phyloP scores from a whole-genome alignment of 139 green algal species.

The Limnomonas spitsbergensis region DNA sequence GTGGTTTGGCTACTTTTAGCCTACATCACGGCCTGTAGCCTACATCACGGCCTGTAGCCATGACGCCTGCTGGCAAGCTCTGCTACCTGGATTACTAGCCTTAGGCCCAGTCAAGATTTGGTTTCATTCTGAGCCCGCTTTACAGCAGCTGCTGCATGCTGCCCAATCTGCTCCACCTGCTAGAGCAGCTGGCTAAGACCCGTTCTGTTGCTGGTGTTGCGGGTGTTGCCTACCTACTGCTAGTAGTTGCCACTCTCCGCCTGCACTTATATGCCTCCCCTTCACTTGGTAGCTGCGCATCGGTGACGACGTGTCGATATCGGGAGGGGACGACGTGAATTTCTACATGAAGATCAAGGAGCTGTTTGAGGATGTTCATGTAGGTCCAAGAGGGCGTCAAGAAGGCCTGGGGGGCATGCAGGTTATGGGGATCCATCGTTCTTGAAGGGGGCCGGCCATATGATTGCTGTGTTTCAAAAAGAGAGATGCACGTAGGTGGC shows the following conservation, averaged over 20 bases:
- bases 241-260: background rate
- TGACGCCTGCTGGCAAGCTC: too few relatives aligned
- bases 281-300: background rate
- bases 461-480: too few relatives aligned
- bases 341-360: slow-evolving; percentile 9
- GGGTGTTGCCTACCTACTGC: too few relatives aligned
- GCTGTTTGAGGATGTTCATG: slow-evolving; percentile 9
- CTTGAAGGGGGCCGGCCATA: too few relatives aligned
- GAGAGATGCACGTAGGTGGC: too few relatives aligned
- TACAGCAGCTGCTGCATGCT: background rate
- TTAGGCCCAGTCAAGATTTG: slow-evolving; percentile 2
- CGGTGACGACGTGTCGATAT: background rate
- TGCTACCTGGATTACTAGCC: too few relatives aligned
- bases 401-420: background rate
- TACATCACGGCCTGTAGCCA: too few relatives aligned
- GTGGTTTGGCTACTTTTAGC: too few relatives aligned
- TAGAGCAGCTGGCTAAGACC: background rate
- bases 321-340: slow-evolving; percentile 4
- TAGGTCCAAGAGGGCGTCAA: background rate
- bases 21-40: too few relatives aligned
- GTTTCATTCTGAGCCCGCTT: background rate
- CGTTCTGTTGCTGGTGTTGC: background rate
- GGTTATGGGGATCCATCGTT: too few relatives aligned
- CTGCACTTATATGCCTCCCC: background rate
- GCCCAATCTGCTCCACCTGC: background rate